These are phyloP conservation scores for Candida ficus DNA, from an alignment of 805 yeast genomes.

Conservation along the genomic window DNA sequence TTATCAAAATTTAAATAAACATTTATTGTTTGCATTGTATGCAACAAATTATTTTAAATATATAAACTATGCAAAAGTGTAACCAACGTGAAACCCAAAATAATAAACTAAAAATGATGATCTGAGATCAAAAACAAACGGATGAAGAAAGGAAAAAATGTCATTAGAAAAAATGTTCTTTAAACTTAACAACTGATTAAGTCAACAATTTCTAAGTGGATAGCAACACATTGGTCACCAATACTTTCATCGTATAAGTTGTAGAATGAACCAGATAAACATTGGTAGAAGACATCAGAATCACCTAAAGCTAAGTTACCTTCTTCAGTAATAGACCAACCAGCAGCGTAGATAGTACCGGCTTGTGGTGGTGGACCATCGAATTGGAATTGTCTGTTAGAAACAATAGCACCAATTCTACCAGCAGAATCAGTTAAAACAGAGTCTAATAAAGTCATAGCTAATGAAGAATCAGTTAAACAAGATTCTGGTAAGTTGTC, in stretches of 20 bases:
- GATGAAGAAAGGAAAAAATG: slow-evolving; percentile 1
- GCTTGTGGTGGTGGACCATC: slow-evolving; percentile 88
- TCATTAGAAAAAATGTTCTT: not conserved
- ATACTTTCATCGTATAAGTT: slow-evolving; percentile 65
- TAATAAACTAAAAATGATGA: too few species aligned
- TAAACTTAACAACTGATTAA: slow-evolving; percentile 45
- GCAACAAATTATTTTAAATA: not conserved
- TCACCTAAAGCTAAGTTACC: slow-evolving; percentile 62
- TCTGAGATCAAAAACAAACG: not conserved
- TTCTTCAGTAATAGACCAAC: slow-evolving; percentile 54
- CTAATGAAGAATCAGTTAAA: slow-evolving; percentile 43
- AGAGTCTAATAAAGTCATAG: slow-evolving; percentile 47
- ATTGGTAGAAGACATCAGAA: slow-evolving; percentile 61
- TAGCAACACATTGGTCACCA: slow-evolving; percentile 59
- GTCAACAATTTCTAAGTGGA: slow-evolving; percentile 54
- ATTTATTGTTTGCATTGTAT: not conserved
- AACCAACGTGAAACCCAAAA: not conserved
- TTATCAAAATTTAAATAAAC: not conserved
- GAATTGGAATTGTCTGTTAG: slow-evolving; percentile 81
- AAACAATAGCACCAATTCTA: slow-evolving; percentile 74
- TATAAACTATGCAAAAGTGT: slow-evolving; percentile 1
- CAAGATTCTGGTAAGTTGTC: slow-evolving; percentile 35
- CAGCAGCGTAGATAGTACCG: slow-evolving; percentile 65
- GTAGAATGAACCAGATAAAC: slow-evolving; percentile 73
- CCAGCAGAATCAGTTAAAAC: slow-evolving; percentile 54